Evolutionary conservation across 306 rosid species (phyloP), one percentile per base, ranked within the genome.

Genomic region (Ziziphus jujuba): DNA sequence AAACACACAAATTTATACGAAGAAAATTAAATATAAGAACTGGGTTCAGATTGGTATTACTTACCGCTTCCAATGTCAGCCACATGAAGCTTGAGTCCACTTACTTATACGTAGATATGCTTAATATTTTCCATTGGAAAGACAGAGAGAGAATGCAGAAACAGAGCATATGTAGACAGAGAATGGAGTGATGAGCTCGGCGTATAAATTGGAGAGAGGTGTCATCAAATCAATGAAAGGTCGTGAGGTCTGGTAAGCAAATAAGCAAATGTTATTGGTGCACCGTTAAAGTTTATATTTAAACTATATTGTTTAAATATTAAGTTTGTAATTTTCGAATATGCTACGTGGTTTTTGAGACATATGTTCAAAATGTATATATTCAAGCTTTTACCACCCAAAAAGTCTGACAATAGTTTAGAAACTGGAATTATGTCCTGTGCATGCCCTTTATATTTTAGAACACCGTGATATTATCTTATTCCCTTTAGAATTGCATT

Each of bases 81-180:
- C 25, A 87, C 88, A 63, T 87, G 91, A 25, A 90, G 81, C 71
- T 87, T 87, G 25, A 90, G 67, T 74, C 87, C 96, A 53, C 77
- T 74, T 35, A 87, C 93, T 66, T 85, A 77, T 4, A 85, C 91
- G 4, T 79, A 54, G 33, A 66, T 73, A 71, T 83, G 96, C 64
- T 81, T 14, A 57, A 90, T 77, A 15, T 83, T 81, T 47, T 90
- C 95, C 96, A 90, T 87, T 36, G 61, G 25, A 51, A 48, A 3
- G n/a, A 25, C n/a, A 31, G 62, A 28, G 52, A 13, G 13, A 13
- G 38, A 9, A 9, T 2, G 65, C 23, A 21, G 2, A 33, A 14
- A 36, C 4, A 12, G 8, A 15, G 9, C 17, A 0, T 23, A 19
- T 24, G n/a, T n/a, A n/a, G n/a, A n/a, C n/a, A n/a, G n/a, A n/a